phyloP scores from a whole-genome alignment of 2,329 filamentous ascomycete genomes.

The Aureobasidium musti region DNA sequence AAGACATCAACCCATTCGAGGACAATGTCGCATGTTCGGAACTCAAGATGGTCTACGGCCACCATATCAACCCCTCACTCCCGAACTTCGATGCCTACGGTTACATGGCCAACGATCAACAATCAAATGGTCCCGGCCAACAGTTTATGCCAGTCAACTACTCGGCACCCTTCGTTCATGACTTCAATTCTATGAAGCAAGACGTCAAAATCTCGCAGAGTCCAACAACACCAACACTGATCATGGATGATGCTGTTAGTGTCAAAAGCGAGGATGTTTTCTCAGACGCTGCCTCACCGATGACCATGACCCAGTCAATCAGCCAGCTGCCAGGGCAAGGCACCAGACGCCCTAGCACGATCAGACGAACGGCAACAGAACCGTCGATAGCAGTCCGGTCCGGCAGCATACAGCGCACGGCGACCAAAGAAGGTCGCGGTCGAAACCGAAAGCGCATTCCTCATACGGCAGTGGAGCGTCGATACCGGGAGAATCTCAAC shows the following conservation, averaged over 20 bases:
- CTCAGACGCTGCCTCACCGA: constrained; percentile 6
- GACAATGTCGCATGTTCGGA: background rate
- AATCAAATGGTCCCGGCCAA: background rate
- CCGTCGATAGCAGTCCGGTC: background rate
- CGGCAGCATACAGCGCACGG: background rate
- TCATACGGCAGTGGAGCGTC: constrained; percentile 42
- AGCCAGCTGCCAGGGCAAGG: background rate
- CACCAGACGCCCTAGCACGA: background rate
- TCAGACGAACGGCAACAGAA: constrained; percentile 17
- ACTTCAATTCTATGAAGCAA: background rate
- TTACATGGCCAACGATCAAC: constrained; percentile 3
- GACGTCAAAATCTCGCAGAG: constrained; percentile 1
- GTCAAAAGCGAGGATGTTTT: constrained; percentile 21
- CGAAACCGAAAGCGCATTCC: constrained; percentile 42
- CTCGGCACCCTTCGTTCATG: background rate
- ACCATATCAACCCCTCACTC: background rate
- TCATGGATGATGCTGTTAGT: constrained; percentile 13
- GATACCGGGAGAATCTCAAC: constrained; percentile 44
- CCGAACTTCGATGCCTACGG: background rate
- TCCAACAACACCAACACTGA: constrained; percentile 12
- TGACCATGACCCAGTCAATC: background rate
- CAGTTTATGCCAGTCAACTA: constrained; percentile 10
- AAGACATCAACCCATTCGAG: constrained; percentile 26
- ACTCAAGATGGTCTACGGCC: constrained; percentile 6
- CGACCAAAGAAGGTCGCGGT: constrained; percentile 32